Conservation (phyloP, 2,329 filamentous ascomycete species). For the Cryphonectria parasitica region DNA sequence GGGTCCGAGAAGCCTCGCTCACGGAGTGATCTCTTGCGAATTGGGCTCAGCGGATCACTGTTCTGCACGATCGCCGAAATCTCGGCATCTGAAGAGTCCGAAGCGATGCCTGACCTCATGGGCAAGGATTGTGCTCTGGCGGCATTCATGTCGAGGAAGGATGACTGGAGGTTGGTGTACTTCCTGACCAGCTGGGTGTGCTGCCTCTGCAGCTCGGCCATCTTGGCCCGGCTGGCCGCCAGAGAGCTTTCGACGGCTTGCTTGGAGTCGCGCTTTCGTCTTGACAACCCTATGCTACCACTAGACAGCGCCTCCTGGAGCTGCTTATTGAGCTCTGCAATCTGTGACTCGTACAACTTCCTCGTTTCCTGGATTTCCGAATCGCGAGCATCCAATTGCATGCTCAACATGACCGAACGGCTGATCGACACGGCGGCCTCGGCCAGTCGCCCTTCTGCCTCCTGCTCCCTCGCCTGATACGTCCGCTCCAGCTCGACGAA, state of each 20-base stretch:
- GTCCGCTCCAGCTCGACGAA: conserved; percentile 65
- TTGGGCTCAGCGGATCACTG: conserved; percentile 40
- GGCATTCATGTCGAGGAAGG: conserved; percentile 50
- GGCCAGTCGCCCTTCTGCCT: conserved; percentile 60
- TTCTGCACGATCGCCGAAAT: conserved; percentile 38
- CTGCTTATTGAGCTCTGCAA: conserved; percentile 50
- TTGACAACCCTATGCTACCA: conserved; percentile 22
- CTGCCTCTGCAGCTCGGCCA: conserved; percentile 58
- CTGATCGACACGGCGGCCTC: conserved; percentile 62
- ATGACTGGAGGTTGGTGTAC: conserved; percentile 56
- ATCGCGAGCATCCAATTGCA: conserved; percentile 59
- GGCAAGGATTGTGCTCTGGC: conserved; percentile 17
- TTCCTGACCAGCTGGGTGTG: conserved; percentile 54
- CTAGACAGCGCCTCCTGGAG: conserved; percentile 45
- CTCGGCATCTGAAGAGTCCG: conserved; percentile 42
- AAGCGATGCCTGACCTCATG: conserved; percentile 25
- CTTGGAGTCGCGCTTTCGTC: conserved; percentile 36
- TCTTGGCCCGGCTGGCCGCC: conserved; percentile 56
- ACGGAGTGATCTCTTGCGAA: conserved; percentile 42
- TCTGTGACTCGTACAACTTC: conserved; percentile 52
- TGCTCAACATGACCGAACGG: conserved; percentile 60
- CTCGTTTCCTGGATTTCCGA: conserved; percentile 50
- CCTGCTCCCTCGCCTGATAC: conserved; percentile 66
- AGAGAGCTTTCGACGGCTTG: conserved; percentile 50
- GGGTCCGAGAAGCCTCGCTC: conserved; percentile 49